Evolutionary conservation across 139 green algal genomes (phyloP).

Genomic region (Closterium sp.): DNA sequence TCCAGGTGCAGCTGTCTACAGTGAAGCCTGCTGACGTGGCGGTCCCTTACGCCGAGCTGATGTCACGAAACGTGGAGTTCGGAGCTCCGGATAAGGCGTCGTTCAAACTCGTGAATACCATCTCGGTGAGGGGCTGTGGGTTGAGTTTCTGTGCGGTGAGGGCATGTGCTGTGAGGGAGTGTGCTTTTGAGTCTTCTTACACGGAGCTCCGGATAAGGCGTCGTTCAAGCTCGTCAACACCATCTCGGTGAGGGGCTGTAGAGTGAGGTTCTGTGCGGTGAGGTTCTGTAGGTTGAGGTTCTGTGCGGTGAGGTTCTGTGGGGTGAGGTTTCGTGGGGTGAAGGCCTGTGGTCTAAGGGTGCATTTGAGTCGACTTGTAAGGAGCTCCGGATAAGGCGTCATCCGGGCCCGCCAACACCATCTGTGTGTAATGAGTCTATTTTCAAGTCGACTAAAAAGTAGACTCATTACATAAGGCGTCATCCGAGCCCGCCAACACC

Average conservation of each 20-base stretch:
- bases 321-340: too few species aligned
- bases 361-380: too few species aligned
- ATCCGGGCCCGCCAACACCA: conserved; percentile 55
- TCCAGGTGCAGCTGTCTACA: conserved; percentile 51
- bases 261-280: too few species aligned
- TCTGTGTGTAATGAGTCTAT: background rate
- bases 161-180: background rate
- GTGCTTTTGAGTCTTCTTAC: too few species aligned
- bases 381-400: conserved; percentile 57
- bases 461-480: too few species aligned
- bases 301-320: too few species aligned
- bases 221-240: conserved; percentile 57
- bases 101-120: conserved; percentile 57
- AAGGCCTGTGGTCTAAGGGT: background rate
- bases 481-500: conserved; percentile 56
- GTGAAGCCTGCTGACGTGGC: conserved; percentile 72
- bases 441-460: too few species aligned
- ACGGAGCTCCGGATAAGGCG: conserved; percentile 58
- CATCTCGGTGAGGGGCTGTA: conserved; percentile 69
- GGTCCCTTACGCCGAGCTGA: conserved; percentile 71
- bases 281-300: too few species aligned
- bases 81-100: conserved; percentile 59
- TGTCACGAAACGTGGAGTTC: conserved; percentile 69
- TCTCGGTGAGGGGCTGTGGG: too few species aligned
- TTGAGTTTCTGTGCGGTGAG: too few species aligned